Evolutionary conservation across 768 basidiomycete species (phyloP).

Genomic region (Suillus occidentalis): DNA sequence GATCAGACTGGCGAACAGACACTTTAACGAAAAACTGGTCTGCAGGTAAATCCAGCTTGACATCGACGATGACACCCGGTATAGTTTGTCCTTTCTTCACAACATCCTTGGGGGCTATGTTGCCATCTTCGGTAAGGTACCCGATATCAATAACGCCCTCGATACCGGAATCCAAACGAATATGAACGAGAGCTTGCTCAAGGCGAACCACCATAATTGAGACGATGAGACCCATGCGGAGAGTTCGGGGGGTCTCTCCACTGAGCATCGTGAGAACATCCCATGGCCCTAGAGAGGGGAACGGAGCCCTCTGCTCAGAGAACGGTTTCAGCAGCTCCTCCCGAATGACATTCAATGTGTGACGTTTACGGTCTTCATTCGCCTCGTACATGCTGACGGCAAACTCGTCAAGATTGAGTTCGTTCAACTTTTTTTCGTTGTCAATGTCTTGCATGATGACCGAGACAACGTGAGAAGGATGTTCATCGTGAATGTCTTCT

Average conservation of each 20-base stretch:
- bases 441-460: conserved; percentile 83
- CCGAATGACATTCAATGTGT: conserved; percentile 86
- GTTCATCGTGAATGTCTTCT: conserved; percentile 90
- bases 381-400: conserved; percentile 88
- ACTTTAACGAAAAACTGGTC: conserved; percentile 72
- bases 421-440: conserved; percentile 76
- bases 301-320: conserved; percentile 67
- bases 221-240: conserved; percentile 79
- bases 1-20: conserved; percentile 65
- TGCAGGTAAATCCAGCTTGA: conserved; percentile 59
- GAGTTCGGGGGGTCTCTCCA: conserved; percentile 81
- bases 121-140: conserved; percentile 54
- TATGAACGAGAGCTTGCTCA: conserved; percentile 48
- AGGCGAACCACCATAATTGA: conserved; percentile 68
- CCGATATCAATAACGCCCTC: conserved; percentile 72
- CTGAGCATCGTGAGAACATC: conserved; percentile 94
- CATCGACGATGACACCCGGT: conserved; percentile 72
- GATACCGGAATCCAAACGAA: conserved; percentile 91
- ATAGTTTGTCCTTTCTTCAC: conserved; percentile 81
- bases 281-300: conserved; percentile 65
- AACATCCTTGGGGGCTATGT: conserved; percentile 41
- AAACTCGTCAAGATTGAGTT: conserved; percentile 94
- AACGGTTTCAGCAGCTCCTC: conserved; percentile 83
- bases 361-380: conserved; percentile 82
- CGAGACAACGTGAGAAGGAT: conserved; percentile 87